These are phyloP conservation scores for Noccaea caerulescens DNA, from an alignment of 345 rosid genomes.

Conservation along the genomic window DNA sequence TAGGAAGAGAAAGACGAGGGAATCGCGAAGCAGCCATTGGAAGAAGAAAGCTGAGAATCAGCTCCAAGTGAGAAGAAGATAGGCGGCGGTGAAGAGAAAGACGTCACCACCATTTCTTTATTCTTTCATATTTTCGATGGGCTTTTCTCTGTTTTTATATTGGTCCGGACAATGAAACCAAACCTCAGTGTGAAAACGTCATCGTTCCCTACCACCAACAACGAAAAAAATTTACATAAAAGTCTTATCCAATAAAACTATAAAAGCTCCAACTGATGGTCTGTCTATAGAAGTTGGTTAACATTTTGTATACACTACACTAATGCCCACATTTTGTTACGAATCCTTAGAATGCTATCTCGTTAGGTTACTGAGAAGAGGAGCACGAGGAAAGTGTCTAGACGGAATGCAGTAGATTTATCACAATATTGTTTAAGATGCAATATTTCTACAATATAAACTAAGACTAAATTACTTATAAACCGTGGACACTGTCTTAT, in stretches of 20 bases:
- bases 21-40: neutral
- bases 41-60: conserved; percentile 14
- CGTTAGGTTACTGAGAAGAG: too few relatives aligned
- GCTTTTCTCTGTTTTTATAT: conserved; percentile 27
- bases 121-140: conserved; percentile 33
- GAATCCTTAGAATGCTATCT: too few relatives aligned
- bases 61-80: conserved; percentile 37
- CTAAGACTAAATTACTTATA: too few relatives aligned
- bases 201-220: conserved; percentile 9
- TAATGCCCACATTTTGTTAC: too few relatives aligned
- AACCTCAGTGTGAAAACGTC: neutral
- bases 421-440: too few relatives aligned
- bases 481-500: too few relatives aligned
- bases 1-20: conserved; percentile 4
- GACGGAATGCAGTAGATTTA: too few relatives aligned
- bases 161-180: neutral
- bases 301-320: too few relatives aligned
- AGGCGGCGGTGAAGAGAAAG: conserved; percentile 36
- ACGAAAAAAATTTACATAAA: neutral
- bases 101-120: conserved; percentile 51
- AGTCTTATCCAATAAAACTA: conserved; percentile 22
- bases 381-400: too few relatives aligned
- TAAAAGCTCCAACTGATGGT: neutral
- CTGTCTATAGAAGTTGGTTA: neutral
- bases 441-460: too few relatives aligned